Percentiles rank a stretch among this genome's conserved stretches.
These are phyloP conservation scores for Sporothrix sp. DNA, from an alignment of 2,329 filamentous ascomycete genomes.

Conservation along the genomic window DNA sequence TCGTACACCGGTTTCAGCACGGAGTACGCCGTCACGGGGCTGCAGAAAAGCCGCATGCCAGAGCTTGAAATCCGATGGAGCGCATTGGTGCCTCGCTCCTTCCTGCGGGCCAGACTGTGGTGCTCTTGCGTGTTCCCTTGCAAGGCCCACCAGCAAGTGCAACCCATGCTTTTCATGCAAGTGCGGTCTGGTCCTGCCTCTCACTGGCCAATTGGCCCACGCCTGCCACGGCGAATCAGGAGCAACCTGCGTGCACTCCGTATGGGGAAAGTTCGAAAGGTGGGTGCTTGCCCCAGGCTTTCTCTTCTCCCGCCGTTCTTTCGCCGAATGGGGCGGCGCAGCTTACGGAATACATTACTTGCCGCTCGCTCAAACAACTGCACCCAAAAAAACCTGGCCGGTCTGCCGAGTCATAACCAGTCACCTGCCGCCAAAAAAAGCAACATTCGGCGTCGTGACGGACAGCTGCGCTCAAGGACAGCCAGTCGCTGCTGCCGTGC, in stretches of 20 bases:
- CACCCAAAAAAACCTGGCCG: too few species aligned
- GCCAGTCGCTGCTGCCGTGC: too few species aligned
- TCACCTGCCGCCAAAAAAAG: too few species aligned
- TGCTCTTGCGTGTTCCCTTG: conserved; percentile 1
- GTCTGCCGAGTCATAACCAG: too few species aligned
- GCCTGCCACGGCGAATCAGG: not conserved
- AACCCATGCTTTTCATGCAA: not conserved
- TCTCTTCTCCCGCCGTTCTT: conserved; percentile 1
- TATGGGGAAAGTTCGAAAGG: conserved; percentile 6
- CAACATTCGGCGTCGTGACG: too few species aligned
- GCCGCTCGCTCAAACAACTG: too few species aligned
- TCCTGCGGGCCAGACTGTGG: not conserved
- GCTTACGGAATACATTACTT: too few species aligned
- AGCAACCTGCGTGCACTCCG: not conserved
- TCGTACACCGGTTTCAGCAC: not conserved
- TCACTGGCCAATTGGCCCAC: conserved; percentile 10
- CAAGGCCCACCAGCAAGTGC: not conserved
- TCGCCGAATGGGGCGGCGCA: too few species aligned
- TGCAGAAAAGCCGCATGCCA: not conserved
- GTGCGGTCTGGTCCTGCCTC: not conserved
- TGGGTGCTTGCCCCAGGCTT: not conserved
- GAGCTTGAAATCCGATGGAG: not conserved
- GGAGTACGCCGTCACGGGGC: not conserved
- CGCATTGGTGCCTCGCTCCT: not conserved
- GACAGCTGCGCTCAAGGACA: too few species aligned